Conservation (phyloP, 2,329 filamentous ascomycete species). For the Trichocomaceae sp. region DNA sequence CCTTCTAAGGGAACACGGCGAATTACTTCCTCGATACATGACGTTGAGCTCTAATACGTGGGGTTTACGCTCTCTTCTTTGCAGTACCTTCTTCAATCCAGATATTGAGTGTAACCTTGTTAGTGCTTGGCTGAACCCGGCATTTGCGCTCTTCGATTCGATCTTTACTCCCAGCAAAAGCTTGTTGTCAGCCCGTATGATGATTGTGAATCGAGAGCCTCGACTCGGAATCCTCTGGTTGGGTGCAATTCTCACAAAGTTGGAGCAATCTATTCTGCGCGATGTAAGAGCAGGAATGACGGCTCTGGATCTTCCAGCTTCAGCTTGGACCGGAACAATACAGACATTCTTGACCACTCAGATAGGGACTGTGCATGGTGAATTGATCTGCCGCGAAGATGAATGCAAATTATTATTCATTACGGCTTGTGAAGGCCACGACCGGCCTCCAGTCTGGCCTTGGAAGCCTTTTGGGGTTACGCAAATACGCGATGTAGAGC, state of each 20-base stretch:
- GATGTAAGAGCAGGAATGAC: slow-evolving; percentile 12
- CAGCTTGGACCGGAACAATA: slow-evolving; percentile 16
- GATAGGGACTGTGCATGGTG: slow-evolving; percentile 1
- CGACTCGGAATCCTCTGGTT: slow-evolving; percentile 19
- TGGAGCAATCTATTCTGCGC: slow-evolving; percentile 15
- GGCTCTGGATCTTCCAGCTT: slow-evolving; percentile 16
- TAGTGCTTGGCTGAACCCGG: slow-evolving; percentile 20
- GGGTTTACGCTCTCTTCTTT: slow-evolving; percentile 21
- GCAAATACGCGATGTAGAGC: too few relatives aligned
- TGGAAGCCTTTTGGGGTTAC: too few relatives aligned
- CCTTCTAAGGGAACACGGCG: neutral
- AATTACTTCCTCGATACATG: slow-evolving; percentile 18
- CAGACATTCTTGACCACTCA: slow-evolving; percentile 18
- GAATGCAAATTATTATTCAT: slow-evolving; percentile 12
- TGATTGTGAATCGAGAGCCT: slow-evolving; percentile 15
- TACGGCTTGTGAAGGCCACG: too few relatives aligned
- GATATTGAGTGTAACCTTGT: slow-evolving; percentile 21
- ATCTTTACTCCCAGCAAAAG: too few relatives aligned
- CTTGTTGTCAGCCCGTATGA: too few relatives aligned
- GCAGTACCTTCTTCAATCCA: slow-evolving; percentile 20
- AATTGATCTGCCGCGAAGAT: slow-evolving; percentile 16
- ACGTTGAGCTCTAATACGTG: slow-evolving; percentile 20
- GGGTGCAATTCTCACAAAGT: slow-evolving; percentile 15
- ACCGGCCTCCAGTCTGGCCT: too few relatives aligned
- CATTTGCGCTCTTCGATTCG: slow-evolving; percentile 16